A percentile compares a stretch with the other conserved stretches of the same genome.
phyloP scores from a whole-genome alignment of 306 rosid genomes.

The Fagus crenata region DNA sequence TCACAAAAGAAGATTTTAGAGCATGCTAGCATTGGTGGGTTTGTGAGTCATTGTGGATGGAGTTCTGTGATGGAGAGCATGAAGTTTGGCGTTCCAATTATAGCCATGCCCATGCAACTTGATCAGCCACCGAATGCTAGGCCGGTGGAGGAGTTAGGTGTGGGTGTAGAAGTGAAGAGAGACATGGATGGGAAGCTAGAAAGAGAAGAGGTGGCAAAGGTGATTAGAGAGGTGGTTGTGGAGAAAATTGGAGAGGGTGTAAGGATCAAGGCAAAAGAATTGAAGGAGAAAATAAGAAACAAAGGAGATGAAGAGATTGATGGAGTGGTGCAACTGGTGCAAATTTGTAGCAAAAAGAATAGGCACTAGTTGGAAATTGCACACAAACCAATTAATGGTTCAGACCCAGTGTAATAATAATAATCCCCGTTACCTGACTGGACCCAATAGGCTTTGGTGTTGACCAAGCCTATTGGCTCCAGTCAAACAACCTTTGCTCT shows the following conservation, averaged over 20 bases:
- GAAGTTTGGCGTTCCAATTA: conserved; percentile 32
- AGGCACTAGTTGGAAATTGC: too few relatives aligned
- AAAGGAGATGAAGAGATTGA: too few relatives aligned
- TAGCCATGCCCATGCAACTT: conserved; percentile 18
- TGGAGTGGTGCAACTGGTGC: background rate
- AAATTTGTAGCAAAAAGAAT: background rate
- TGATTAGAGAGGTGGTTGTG: too few relatives aligned
- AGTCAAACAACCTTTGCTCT: too few relatives aligned
- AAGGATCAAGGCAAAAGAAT: too few relatives aligned
- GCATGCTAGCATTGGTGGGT: conserved; percentile 27
- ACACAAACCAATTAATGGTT: too few relatives aligned
- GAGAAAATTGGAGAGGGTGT: background rate
- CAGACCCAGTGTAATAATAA: too few relatives aligned
- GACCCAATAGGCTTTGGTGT: too few relatives aligned
- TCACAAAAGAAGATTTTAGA: conserved; percentile 17
- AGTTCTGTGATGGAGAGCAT: conserved; percentile 36
- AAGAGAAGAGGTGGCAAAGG: background rate
- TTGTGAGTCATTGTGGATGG: conserved; percentile 44
- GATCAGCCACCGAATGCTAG: too few relatives aligned
- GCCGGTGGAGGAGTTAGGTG: background rate
- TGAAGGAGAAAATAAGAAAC: too few relatives aligned
- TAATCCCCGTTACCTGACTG: too few relatives aligned
- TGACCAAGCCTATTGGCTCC: too few relatives aligned
- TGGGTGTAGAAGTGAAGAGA: conserved; percentile 29
- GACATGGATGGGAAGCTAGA: background rate